A percentile compares a stretch with the other conserved stretches of the same genome.
Evolutionary conservation across 148 eudicot genomes (phyloP).

Genomic region (Pouteria glomerata): DNA sequence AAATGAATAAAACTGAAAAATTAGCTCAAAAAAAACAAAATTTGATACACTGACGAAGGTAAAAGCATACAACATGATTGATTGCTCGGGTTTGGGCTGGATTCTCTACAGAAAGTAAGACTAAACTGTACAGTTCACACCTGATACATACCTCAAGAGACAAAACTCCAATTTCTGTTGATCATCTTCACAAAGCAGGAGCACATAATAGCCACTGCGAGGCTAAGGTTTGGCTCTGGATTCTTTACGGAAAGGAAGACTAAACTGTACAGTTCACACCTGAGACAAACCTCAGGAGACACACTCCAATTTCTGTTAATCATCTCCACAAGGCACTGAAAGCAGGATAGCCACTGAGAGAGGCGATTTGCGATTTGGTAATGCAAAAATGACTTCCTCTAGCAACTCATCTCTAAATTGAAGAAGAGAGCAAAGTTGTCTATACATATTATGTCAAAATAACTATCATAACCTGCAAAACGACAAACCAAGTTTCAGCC

Average conservation of each 20-base stretch:
- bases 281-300: too few relatives aligned
- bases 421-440: background rate
- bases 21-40: constrained; percentile 6
- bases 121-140: constrained; percentile 9
- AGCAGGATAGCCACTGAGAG: too few relatives aligned
- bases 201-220: too few relatives aligned
- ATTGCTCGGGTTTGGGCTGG: background rate
- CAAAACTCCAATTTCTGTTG: too few relatives aligned
- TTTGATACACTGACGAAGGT: background rate
- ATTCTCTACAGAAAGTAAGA: constrained; percentile 11
- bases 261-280: constrained; percentile 7
- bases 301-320: too few relatives aligned
- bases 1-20: background rate
- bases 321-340: too few relatives aligned
- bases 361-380: background rate
- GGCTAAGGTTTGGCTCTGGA: background rate
- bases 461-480: constrained; percentile 15
- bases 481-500: background rate
- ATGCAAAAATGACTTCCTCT: background rate
- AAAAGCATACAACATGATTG: constrained; percentile 13
- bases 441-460: constrained; percentile 12
- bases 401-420: background rate
- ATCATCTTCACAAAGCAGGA: too few relatives aligned
- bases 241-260: constrained; percentile 11
- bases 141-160: too few relatives aligned